Evolutionary conservation across 106 monocot species (phyloP), one percentile per base, ranked within the genome.

Genomic region (Phalaenopsis aphrodite): DNA sequence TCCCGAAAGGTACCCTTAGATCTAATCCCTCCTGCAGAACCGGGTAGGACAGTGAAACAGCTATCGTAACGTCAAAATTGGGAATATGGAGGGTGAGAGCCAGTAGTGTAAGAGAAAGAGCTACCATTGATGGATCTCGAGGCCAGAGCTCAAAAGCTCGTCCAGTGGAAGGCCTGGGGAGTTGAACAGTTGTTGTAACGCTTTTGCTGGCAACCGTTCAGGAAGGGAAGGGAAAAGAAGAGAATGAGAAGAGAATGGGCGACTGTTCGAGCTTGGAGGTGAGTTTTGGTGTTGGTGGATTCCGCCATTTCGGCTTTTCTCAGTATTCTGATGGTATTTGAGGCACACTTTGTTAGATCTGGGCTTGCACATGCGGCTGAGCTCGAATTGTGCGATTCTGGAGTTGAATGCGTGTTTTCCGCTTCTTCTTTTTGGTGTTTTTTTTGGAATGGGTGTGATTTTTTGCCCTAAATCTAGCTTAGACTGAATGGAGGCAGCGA

Each of bases 161-260:
- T 30, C 64, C 1, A 24, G 6, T 65, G 64, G 64, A 65, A 65
- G 2, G 5, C 23, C 24, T 65, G 6, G 64, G 21, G 64, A 65
- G 23, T 30, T 65, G 64, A 24, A 65, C 64, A 5, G 64, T n/a
- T 65, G 23, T 24, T 23, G 1, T 65, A 23, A 10, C 23, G 5
- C 23, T 23, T 65, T 24, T 65, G 24, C 64, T 65, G 21, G 64
- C 24, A 21, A 24, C 21, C 4, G 64, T 24, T 64, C 4, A 5
- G 19, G 2, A 65, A 24, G 64, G 24, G 64, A 65, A 65, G 64
- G 10, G 64, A 65, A 65, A 30, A 65, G 64, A 65, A 65, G 64
- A 24, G 64, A 65, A 65, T 65, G 64, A 65, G 64, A 65, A 65
- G 64, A 24, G 64, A 65, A 65, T 65, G 64, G 23, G n/a, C 21